A percentile compares a stretch with the other conserved stretches of the same genome.
These are phyloP conservation scores for Cyphellophora attinorum DNA, from an alignment of 2,329 filamentous ascomycete species.

Conservation along the genomic window DNA sequence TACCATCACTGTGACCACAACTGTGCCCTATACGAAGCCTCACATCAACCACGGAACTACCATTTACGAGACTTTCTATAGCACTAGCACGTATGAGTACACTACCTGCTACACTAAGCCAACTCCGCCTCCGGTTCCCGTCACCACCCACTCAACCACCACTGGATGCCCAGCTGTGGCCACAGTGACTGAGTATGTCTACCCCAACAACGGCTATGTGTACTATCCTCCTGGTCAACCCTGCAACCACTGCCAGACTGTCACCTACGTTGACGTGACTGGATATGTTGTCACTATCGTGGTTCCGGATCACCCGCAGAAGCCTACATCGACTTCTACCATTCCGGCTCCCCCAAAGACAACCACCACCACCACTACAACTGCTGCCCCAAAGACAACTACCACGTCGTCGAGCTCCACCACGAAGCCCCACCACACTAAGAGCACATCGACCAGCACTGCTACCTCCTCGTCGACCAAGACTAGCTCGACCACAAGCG, in stretches of 20 bases:
- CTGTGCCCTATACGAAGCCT: slow-evolving; percentile 26
- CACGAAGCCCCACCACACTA: slow-evolving; percentile 4
- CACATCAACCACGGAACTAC: slow-evolving; percentile 20
- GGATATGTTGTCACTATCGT: slow-evolving; percentile 21
- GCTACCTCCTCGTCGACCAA: background rate
- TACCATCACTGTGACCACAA: slow-evolving; percentile 22
- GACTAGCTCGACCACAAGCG: slow-evolving; percentile 1
- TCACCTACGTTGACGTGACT: slow-evolving; percentile 21
- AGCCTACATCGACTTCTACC: slow-evolving; percentile 3
- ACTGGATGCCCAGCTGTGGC: slow-evolving; percentile 2
- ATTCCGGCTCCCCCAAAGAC: slow-evolving; percentile 2
- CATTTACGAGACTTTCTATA: slow-evolving; percentile 26
- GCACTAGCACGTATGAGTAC: slow-evolving; percentile 21
- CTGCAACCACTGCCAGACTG: slow-evolving; percentile 20
- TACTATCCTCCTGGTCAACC: slow-evolving; percentile 6
- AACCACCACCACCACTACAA: slow-evolving; percentile 1
- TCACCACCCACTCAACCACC: slow-evolving; percentile 6
- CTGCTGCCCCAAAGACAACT: slow-evolving; percentile 2
- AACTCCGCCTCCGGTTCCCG: slow-evolving; percentile 6
- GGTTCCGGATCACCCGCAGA: slow-evolving; percentile 13
- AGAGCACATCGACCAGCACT: slow-evolving; percentile 3
- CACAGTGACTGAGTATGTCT: slow-evolving; percentile 7
- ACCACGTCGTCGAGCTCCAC: slow-evolving; percentile 4
- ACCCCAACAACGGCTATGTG: slow-evolving; percentile 1
- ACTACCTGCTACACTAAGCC: slow-evolving; percentile 22